Base-by-base conservation (phyloP, 495 filamentous ascomycete species). In the Penicillium fimorum region DNA sequence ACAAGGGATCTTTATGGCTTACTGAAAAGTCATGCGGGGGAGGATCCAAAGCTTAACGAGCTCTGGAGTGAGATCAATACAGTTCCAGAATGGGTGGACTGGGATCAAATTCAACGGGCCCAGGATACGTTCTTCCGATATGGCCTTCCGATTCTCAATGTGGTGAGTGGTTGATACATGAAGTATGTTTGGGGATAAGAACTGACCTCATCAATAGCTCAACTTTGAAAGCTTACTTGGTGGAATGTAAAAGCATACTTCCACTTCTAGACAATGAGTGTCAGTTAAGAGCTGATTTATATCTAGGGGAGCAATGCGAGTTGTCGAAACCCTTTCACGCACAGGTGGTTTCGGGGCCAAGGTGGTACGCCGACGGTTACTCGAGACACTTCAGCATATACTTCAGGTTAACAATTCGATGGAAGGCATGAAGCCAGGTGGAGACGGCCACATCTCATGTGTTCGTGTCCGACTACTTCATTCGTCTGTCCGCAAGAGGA, bases 21-120 rank as follows among this genome's bases (percentile, higher is more conserved):
- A 17, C 70, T 92, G 17, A 70, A 74, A 50, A 75, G 85, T 11
- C 77, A 91, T 69, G 76, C 76, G 7, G 59, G 71, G 10, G 69
- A 76, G 7, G 81, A 92, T 64, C 73, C 79, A 7, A 81, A 79
- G 49, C 74, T 92, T 30, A 60, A 70, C 9, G 62, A 78, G 32
- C 65, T 95, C 6, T 92, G 89, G 90, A 65, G 58, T 0, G 78
- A 93, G 63, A 74, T 90, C 47, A 87, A 84, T 60, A 85, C 81
- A 1, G 69, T 91, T 18, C 91, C 89, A 0, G 71, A 78, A 13
- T 95, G 90, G 90, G 90, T 95, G 1, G 84, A 91, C 67, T 94
- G 88, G 89, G 77, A 80, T 10, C 88, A 91, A 65, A 87, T 96
- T 59, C 72, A 79, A 58, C 72, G 88, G 62, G 77, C 73, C 8